Percentiles rank a stretch among this genome's conserved stretches.
Conservation (phyloP, 2,329 filamentous ascomycete species). For the Rosellinia necatrix region DNA sequence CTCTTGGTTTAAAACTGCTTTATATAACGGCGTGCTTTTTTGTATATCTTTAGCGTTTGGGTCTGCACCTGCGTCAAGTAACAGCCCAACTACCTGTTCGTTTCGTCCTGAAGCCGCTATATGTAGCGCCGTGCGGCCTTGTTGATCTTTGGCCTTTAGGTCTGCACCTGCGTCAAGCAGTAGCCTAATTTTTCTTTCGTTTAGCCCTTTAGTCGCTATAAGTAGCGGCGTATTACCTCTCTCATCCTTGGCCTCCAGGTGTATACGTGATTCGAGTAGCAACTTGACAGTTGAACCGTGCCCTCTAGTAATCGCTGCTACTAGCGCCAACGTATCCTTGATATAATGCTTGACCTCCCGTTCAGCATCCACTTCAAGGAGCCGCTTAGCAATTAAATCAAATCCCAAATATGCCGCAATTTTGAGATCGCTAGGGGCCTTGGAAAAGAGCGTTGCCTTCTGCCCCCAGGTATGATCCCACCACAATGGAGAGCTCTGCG, state of each 20-base stretch:
- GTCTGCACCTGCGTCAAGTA: neutral
- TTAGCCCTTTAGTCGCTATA: neutral
- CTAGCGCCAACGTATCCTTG: too few relatives aligned
- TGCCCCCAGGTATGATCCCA: constrained; percentile 1
- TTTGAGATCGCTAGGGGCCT: too few relatives aligned
- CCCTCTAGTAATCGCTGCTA: too few relatives aligned
- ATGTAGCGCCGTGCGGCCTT: neutral
- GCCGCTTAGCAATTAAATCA: too few relatives aligned
- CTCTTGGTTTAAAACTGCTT: too few relatives aligned
- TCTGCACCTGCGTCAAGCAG: neutral
- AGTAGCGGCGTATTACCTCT: neutral
- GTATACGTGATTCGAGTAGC: neutral
- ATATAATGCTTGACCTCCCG: too few relatives aligned
- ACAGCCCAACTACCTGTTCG: neutral
- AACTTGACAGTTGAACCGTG: neutral
- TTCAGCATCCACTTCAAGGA: too few relatives aligned
- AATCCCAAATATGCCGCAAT: too few relatives aligned
- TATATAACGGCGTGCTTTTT: too few relatives aligned
- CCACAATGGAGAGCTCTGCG: neutral
- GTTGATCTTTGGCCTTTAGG: neutral
- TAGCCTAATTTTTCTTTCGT: neutral
- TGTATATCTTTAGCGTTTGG: neutral
- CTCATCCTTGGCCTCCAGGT: neutral
- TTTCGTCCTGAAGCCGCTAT: neutral
- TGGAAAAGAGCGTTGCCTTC: too few relatives aligned